Evolutionary conservation across 257 asterid genomes (phyloP).

Genomic region (Asclepias syriaca): DNA sequence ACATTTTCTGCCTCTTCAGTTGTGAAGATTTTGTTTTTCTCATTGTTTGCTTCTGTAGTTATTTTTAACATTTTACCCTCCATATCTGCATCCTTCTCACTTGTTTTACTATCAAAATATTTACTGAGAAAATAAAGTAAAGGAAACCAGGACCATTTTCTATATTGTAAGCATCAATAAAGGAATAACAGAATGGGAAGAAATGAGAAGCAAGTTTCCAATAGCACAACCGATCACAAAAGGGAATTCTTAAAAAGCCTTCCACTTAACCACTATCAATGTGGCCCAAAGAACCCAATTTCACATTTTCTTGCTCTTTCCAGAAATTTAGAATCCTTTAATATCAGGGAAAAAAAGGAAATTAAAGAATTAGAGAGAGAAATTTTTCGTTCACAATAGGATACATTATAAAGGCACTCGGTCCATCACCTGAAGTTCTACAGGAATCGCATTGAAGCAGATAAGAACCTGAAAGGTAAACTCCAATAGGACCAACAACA

Average conservation of each 20-base stretch:
- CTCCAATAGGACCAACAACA: neutral
- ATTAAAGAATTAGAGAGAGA: neutral
- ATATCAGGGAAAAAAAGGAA: neutral
- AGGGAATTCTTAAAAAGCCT: neutral
- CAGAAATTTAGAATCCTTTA: neutral
- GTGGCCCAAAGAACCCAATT: neutral
- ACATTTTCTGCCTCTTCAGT: neutral
- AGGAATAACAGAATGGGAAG: neutral
- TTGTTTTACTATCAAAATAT: neutral
- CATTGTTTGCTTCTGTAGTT: neutral
- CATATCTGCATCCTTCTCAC: neutral
- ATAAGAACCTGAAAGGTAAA: slow-evolving; percentile 7
- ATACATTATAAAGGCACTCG: neutral
- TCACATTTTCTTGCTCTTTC: neutral
- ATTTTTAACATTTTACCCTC: neutral
- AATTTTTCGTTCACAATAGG: neutral
- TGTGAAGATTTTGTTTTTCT: neutral
- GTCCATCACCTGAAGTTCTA: neutral
- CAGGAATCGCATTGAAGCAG: neutral
- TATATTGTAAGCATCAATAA: neutral
- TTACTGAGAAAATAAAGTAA: slow-evolving; percentile 6
- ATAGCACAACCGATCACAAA: neutral
- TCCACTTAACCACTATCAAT: neutral
- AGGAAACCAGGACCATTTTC: neutral
- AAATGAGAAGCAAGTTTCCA: neutral